phyloP scores from a whole-genome alignment of 257 asterid species.

The Solanum dulcamara region DNA sequence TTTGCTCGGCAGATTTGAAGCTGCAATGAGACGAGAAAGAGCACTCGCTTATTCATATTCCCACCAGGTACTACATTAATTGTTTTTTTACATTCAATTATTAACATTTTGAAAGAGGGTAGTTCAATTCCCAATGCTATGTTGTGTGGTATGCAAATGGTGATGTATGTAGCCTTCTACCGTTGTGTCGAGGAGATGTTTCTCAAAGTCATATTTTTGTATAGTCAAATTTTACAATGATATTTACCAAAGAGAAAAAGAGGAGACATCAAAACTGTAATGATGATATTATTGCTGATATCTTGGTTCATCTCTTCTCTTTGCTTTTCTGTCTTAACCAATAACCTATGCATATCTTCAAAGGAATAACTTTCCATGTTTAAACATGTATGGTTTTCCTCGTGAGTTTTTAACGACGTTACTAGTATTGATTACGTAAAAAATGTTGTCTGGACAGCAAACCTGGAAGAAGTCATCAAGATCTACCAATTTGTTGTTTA shows the following conservation, averaged over 20 bases:
- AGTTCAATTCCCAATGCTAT: background rate
- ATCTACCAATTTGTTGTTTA: slow-evolving; percentile 59
- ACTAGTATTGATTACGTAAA: background rate
- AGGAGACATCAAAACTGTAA: background rate
- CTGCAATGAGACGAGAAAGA: slow-evolving; percentile 15
- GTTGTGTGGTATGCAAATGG: background rate
- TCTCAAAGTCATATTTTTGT: background rate
- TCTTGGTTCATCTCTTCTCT: background rate
- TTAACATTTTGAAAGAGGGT: background rate
- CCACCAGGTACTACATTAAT: slow-evolving; percentile 8
- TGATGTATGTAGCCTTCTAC: background rate
- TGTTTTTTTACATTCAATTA: background rate
- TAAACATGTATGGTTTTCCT: background rate
- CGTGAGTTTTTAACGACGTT: background rate
- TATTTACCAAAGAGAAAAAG: background rate
- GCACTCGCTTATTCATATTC: slow-evolving; percentile 13
- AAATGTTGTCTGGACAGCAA: slow-evolving; percentile 39
- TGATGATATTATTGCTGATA: background rate
- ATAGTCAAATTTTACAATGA: background rate
- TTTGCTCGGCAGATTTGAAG: slow-evolving; percentile 8
- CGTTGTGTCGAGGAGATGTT: background rate
- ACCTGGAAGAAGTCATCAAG: slow-evolving; percentile 76
- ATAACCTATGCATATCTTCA: background rate
- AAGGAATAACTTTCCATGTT: background rate
- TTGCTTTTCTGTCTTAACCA: background rate